Conservation (phyloP, 2,329 filamentous ascomycete genomes). For the Colletotrichum tropicale region DNA sequence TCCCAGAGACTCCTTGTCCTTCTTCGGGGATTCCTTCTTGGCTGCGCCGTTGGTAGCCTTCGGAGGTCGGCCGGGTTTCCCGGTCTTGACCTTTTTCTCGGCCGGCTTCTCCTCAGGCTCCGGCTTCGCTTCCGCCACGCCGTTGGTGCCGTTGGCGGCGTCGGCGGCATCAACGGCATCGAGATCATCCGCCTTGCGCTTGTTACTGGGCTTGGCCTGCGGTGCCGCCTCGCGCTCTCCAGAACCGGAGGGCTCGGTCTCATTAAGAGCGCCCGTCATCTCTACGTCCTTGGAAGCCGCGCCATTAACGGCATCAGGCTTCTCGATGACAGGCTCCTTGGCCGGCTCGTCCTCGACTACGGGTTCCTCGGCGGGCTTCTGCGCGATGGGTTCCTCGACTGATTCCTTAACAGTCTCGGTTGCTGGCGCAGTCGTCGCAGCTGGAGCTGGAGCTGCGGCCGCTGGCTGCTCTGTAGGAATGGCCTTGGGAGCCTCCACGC, state of each 20-base stretch:
- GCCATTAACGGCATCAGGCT: constrained; percentile 17
- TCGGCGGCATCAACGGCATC: constrained; percentile 23
- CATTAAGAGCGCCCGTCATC: constrained; percentile 26
- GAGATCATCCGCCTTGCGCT: constrained; percentile 41
- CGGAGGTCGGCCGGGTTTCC: constrained; percentile 16
- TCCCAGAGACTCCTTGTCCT: constrained; percentile 12
- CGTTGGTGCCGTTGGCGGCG: constrained; percentile 24
- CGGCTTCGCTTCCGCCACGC: not conserved
- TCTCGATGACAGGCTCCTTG: constrained; percentile 36
- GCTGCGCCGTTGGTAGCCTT: not conserved
- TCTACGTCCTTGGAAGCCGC: constrained; percentile 22
- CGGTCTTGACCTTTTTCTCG: constrained; percentile 29
- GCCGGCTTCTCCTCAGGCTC: constrained; percentile 8
- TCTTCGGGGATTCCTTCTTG: not conserved
- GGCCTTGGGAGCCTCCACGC: constrained; percentile 24
- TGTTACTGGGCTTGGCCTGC: constrained; percentile 33
- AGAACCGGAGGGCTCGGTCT: constrained; percentile 1
- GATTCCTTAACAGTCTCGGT: constrained; percentile 6
- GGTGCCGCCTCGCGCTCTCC: constrained; percentile 14
- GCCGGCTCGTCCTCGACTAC: constrained; percentile 24
- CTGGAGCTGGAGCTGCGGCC: constrained; percentile 4
- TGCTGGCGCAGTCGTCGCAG: not conserved
- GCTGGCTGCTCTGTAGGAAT: constrained; percentile 12
- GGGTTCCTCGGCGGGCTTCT: constrained; percentile 30
- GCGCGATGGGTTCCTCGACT: constrained; percentile 24